Conservation (phyloP, 1,139 yeast genomes). For the Kodamaea arcana region DNA sequence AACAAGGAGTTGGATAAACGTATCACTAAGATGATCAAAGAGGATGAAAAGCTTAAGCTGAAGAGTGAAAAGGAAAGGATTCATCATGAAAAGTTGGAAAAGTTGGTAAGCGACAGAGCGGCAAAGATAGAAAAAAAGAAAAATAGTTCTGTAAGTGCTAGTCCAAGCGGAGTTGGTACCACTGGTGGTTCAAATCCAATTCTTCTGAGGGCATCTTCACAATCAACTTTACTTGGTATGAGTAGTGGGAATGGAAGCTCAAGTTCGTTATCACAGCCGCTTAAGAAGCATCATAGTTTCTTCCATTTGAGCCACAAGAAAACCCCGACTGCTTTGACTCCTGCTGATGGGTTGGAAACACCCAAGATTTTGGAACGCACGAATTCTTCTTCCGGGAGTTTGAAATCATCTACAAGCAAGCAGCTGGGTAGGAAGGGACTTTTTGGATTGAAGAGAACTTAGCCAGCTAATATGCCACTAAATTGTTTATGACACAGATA, state of each 20-base stretch:
- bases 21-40: slow-evolving; percentile 26
- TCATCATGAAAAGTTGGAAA: slow-evolving; percentile 15
- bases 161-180: slow-evolving; percentile 2
- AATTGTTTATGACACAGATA: too few relatives aligned
- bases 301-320: slow-evolving; percentile 19
- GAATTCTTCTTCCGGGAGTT: slow-evolving; percentile 17
- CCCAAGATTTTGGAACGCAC: slow-evolving; percentile 12
- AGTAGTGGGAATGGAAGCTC: neutral
- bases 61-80: slow-evolving; percentile 18
- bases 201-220: slow-evolving; percentile 1
- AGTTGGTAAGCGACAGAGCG: slow-evolving; percentile 7
- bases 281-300: slow-evolving; percentile 13
- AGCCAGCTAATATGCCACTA: neutral
- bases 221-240: slow-evolving; percentile 5
- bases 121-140: slow-evolving; percentile 10
- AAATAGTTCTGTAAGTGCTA: slow-evolving; percentile 6
- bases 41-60: slow-evolving; percentile 25
- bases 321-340: slow-evolving; percentile 6
- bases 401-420: slow-evolving; percentile 17
- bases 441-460: slow-evolving; percentile 12
- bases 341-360: slow-evolving; percentile 1
- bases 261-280: neutral
- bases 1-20: slow-evolving; percentile 31
- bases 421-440: slow-evolving; percentile 13
- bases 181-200: slow-evolving; percentile 2